These are phyloP conservation scores for Penicillium italicum DNA, from an alignment of 2,329 filamentous ascomycete genomes.

Conservation along the genomic window DNA sequence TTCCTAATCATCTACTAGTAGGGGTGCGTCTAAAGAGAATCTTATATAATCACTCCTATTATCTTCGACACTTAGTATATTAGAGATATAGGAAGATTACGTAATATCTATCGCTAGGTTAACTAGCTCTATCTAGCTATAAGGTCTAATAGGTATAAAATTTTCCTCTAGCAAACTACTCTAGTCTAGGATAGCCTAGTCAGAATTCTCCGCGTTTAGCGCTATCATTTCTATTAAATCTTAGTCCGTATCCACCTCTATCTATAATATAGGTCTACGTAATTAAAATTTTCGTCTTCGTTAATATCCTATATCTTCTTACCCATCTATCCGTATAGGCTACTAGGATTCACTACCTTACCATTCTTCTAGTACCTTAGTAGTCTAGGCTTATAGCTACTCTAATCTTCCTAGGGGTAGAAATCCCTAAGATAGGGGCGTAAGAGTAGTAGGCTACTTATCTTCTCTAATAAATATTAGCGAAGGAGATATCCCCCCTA, in stretches of 20 bases:
- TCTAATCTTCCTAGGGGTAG: too few species aligned
- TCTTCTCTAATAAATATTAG: too few species aligned
- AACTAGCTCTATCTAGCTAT: neutral
- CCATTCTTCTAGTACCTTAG: too few species aligned
- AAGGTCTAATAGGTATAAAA: neutral
- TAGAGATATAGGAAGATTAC: neutral
- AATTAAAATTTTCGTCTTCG: constrained; percentile 8
- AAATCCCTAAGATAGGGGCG: too few species aligned
- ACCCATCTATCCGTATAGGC: too few species aligned
- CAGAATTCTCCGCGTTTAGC: too few species aligned
- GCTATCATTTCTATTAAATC: too few species aligned
- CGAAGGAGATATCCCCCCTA: neutral
- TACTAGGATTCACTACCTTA: neutral
- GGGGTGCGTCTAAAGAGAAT: constrained; percentile 7
- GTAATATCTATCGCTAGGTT: neutral
- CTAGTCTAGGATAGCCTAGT: constrained; percentile 10
- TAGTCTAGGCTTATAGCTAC: too few species aligned
- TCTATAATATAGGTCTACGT: neutral
- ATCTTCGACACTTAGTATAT: constrained; percentile 2
- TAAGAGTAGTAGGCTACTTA: too few species aligned
- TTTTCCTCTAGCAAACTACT: constrained; percentile 5
- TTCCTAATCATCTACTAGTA: neutral
- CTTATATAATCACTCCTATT: constrained; percentile 11
- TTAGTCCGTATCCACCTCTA: constrained; percentile 1
- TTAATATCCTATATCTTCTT: constrained; percentile 3